A percentile compares a stretch with the other conserved stretches of the same genome.
Evolutionary conservation across 2,329 filamentous ascomycete species (phyloP).

Genomic region (Biscogniauxia mediterranea): DNA sequence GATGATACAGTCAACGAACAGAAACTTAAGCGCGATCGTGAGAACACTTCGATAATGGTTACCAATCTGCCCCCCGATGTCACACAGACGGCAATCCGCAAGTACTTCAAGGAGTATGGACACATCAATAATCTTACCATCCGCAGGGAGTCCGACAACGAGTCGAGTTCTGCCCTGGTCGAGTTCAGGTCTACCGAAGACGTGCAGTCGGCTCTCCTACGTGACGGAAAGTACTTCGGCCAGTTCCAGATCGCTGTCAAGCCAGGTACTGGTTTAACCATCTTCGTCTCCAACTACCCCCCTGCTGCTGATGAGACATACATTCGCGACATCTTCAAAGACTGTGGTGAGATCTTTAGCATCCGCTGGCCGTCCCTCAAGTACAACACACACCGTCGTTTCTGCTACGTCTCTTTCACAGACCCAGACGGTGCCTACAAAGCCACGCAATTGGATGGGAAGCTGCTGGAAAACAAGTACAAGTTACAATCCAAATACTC

Average conservation of each 20-base stretch:
- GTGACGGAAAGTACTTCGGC: constrained; percentile 77
- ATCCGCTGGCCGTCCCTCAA: constrained; percentile 90
- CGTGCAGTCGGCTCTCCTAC: constrained; percentile 74
- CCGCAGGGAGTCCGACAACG: constrained; percentile 58
- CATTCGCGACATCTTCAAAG: constrained; percentile 65
- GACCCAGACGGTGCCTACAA: constrained; percentile 64
- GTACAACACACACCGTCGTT: constrained; percentile 82
- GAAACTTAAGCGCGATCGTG: constrained; percentile 74
- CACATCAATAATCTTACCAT: constrained; percentile 76
- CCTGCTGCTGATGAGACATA: constrained; percentile 69
- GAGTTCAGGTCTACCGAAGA: constrained; percentile 84
- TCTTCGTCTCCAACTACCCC: constrained; percentile 91
- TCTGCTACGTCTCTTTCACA: constrained; percentile 93
- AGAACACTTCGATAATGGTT: constrained; percentile 83
- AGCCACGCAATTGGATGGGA: constrained; percentile 72
- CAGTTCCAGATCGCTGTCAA: constrained; percentile 71
- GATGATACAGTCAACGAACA: constrained; percentile 35
- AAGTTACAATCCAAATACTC: constrained; percentile 79
- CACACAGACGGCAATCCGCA: constrained; percentile 70
- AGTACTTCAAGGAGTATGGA: constrained; percentile 91
- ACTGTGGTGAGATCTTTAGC: constrained; percentile 79
- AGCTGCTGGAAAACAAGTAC: constrained; percentile 64
- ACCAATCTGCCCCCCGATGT: constrained; percentile 70
- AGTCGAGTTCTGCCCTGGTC: constrained; percentile 69
- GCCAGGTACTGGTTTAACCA: constrained; percentile 72